Evolutionary conservation across 768 basidiomycete genomes (phyloP).

Genomic region (Suillus decipiens): DNA sequence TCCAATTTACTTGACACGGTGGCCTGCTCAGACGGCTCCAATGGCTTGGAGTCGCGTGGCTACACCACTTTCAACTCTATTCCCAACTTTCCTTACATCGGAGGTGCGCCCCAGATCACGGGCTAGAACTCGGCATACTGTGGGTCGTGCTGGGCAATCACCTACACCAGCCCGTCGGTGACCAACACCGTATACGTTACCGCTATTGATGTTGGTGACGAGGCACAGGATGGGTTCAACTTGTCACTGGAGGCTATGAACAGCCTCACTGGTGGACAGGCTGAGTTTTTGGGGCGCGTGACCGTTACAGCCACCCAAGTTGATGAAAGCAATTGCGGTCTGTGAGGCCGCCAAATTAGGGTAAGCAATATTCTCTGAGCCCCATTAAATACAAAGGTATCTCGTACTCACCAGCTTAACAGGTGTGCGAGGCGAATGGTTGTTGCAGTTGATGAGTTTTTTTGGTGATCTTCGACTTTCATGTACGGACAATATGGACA

Average conservation of each 20-base stretch:
- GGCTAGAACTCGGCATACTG: constrained; percentile 56
- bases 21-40: constrained; percentile 52
- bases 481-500: not conserved
- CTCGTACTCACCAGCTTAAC: not conserved
- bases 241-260: constrained; percentile 37
- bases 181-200: constrained; percentile 46
- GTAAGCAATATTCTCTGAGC: not conserved
- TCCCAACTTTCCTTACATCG: constrained; percentile 62
- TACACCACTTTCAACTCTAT: constrained; percentile 53
- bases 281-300: constrained; percentile 28
- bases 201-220: constrained; percentile 50
- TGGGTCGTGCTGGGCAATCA: constrained; percentile 62
- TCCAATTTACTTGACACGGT: constrained; percentile 41
- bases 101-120: constrained; percentile 51
- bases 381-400: not conserved
- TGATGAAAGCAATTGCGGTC: constrained; percentile 12
- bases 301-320: constrained; percentile 25
- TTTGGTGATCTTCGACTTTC: not conserved
- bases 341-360: constrained; percentile 11
- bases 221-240: constrained; percentile 35
- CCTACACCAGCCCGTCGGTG: constrained; percentile 39
- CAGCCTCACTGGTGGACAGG: constrained; percentile 34
- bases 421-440: not conserved
- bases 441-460: not conserved
- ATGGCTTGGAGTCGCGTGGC: constrained; percentile 47